phyloP scores from a whole-genome alignment of 257 asterid species.

The Mentha longifolia region DNA sequence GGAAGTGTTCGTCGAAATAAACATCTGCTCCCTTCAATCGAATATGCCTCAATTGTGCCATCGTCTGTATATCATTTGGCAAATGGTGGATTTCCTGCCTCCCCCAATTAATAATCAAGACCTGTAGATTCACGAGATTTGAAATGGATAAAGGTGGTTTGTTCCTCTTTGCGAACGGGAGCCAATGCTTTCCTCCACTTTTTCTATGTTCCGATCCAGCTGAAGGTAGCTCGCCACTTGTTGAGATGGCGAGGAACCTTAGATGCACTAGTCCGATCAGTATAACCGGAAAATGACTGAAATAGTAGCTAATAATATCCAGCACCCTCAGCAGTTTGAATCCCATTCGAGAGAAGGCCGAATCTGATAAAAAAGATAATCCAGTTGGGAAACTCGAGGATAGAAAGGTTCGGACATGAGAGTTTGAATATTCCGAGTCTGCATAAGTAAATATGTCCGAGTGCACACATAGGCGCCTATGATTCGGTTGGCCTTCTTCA shows the following conservation, averaged over 20 bases:
- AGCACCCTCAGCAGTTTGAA: slow-evolving; percentile 43
- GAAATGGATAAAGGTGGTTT: slow-evolving; percentile 32
- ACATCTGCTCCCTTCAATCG: slow-evolving; percentile 30
- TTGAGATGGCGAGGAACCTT: slow-evolving; percentile 41
- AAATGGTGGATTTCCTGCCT: slow-evolving; percentile 25
- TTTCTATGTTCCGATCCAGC: background rate
- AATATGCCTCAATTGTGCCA: slow-evolving; percentile 40
- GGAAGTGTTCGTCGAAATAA: slow-evolving; percentile 24
- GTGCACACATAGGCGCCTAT: slow-evolving; percentile 33
- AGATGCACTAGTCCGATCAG: slow-evolving; percentile 29
- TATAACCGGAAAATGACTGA: slow-evolving; percentile 37
- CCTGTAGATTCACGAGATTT: slow-evolving; percentile 40
- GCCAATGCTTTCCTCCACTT: slow-evolving; percentile 12
- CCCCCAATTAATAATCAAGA: slow-evolving; percentile 36
- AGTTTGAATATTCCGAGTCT: slow-evolving; percentile 20
- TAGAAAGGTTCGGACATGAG: slow-evolving; percentile 33
- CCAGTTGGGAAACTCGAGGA: slow-evolving; percentile 24
- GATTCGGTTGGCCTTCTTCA: slow-evolving; percentile 28
- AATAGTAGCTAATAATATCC: slow-evolving; percentile 34
- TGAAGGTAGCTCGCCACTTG: slow-evolving; percentile 30
- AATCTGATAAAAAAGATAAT: slow-evolving; percentile 22
- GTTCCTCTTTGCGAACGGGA: slow-evolving; percentile 4
- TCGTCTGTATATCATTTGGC: slow-evolving; percentile 33
- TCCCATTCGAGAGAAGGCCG: slow-evolving; percentile 14
- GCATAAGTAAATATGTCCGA: slow-evolving; percentile 21